Percentiles rank a stretch among this genome's conserved stretches.
phyloP scores from a whole-genome alignment of 2,329 filamentous ascomycete species.

The Endoconidiophora polonica region DNA sequence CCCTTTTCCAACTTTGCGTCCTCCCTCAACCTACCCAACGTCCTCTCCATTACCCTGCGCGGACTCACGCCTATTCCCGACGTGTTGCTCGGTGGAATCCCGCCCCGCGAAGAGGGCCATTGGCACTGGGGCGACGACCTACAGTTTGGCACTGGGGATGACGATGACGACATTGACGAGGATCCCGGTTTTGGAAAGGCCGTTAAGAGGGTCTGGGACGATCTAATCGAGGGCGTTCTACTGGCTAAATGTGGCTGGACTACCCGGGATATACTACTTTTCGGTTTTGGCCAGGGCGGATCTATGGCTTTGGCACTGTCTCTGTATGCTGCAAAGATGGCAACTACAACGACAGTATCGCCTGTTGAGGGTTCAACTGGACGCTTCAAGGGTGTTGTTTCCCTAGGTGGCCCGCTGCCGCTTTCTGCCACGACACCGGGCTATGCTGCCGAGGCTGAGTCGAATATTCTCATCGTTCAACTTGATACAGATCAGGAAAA shows the following conservation, averaged over 20 bases:
- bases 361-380: conserved; percentile 8
- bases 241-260: conserved; percentile 42
- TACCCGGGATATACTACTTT: conserved; percentile 40
- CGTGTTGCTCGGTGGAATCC: conserved; percentile 31
- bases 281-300: conserved; percentile 53
- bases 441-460: conserved; percentile 22
- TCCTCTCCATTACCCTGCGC: conserved; percentile 56
- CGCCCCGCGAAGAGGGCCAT: conserved; percentile 17
- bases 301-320: conserved; percentile 42
- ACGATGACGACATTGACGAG: conserved; percentile 29
- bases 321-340: conserved; percentile 17
- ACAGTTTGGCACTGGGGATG: conserved; percentile 28
- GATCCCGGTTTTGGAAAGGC: conserved; percentile 45
- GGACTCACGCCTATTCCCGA: conserved; percentile 55
- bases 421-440: conserved; percentile 29
- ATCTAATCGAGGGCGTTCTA: conserved; percentile 34
- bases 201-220: conserved; percentile 27
- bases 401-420: conserved; percentile 44
- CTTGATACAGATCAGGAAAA: conserved; percentile 47
- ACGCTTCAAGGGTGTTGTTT: conserved; percentile 40
- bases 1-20: conserved; percentile 54
- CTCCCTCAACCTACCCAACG: conserved; percentile 58
- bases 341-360: neutral
- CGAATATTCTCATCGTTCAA: conserved; percentile 43
- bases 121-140: conserved; percentile 57